Evolutionary conservation across 2,329 filamentous ascomycete genomes (phyloP).

Genomic region (Fusarium keratoplasticum): DNA sequence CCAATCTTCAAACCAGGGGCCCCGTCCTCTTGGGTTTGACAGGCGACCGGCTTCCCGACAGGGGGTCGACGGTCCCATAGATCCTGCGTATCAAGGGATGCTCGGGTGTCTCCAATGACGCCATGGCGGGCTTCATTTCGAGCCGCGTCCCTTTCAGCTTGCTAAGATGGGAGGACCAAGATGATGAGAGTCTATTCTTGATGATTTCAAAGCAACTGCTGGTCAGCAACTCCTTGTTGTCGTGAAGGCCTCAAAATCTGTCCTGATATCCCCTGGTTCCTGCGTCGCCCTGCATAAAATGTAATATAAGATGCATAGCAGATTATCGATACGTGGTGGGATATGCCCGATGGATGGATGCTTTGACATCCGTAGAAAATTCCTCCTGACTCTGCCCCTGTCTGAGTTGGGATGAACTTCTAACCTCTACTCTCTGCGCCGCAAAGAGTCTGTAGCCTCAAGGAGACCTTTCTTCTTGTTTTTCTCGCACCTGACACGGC

Average conservation of each 20-base stretch:
- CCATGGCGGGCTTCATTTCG: slow-evolving; percentile 28
- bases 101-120: slow-evolving; percentile 34
- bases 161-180: not conserved
- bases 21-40: slow-evolving; percentile 36
- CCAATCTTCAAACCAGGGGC: slow-evolving; percentile 34
- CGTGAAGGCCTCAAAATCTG: slow-evolving; percentile 19
- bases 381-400: slow-evolving; percentile 31
- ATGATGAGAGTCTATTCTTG: not conserved
- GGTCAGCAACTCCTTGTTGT: not conserved
- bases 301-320: slow-evolving; percentile 23
- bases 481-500: not conserved
- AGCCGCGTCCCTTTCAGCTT: slow-evolving; percentile 4
- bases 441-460: not conserved
- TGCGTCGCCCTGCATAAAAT: slow-evolving; percentile 23
- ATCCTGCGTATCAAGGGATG: slow-evolving; percentile 25
- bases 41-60: slow-evolving; percentile 37
- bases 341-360: not conserved
- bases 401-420: slow-evolving; percentile 34
- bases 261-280: not conserved
- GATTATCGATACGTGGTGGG: slow-evolving; percentile 12
- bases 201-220: not conserved
- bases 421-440: slow-evolving; percentile 5
- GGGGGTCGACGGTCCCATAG: slow-evolving; percentile 16
- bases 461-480: not conserved
- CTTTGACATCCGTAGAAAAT: slow-evolving; percentile 1